These are phyloP conservation scores for Acacia acuminata DNA, from an alignment of 306 rosid species.

Conservation along the genomic window DNA sequence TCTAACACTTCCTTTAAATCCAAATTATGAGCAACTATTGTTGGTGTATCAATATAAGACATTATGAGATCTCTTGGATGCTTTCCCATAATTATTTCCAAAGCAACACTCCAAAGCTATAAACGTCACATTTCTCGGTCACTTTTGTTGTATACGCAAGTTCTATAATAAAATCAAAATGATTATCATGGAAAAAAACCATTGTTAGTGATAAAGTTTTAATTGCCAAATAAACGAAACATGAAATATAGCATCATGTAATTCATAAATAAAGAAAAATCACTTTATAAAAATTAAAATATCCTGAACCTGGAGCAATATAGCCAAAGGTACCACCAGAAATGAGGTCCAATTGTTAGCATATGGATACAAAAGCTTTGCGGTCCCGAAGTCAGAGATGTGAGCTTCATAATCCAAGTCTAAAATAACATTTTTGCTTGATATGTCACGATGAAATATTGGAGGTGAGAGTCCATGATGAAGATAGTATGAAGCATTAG, in stretches of 20 bases:
- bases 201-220: neutral
- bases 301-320: neutral
- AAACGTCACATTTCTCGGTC: neutral
- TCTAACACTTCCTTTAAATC: constrained; percentile 27
- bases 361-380: neutral
- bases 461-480: too few relatives aligned
- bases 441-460: too few relatives aligned
- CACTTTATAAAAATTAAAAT: neutral
- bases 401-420: too few relatives aligned
- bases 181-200: neutral
- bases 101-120: neutral
- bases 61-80: constrained; percentile 38
- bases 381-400: too few relatives aligned
- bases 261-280: too few relatives aligned
- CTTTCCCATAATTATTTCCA: constrained; percentile 39
- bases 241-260: too few relatives aligned
- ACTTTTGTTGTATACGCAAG: constrained; percentile 23
- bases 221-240: neutral
- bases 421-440: too few relatives aligned
- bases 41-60: neutral
- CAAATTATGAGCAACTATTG: neutral
- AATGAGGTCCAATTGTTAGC: constrained; percentile 7
- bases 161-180: neutral
- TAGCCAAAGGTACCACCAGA: constrained; percentile 25
- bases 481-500: too few relatives aligned